A percentile compares a stretch with the other conserved stretches of the same genome.
phyloP scores from a whole-genome alignment of 2,329 filamentous ascomycete species.

The Paradendryphiella salina region DNA sequence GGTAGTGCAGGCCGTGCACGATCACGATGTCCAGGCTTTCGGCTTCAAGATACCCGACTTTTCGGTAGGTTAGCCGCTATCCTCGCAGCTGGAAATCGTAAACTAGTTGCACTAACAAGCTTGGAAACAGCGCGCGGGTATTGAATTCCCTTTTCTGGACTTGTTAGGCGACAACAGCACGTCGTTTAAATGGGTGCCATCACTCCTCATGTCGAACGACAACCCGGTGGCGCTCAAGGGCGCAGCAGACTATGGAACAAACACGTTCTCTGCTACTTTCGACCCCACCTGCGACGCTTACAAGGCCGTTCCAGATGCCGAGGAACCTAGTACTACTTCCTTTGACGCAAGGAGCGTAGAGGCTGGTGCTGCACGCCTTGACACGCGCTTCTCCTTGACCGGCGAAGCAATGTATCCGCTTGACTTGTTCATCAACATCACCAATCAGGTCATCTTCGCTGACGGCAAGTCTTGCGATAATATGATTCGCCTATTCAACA shows the following conservation, averaged over 20 bases:
- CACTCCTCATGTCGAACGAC: conserved; percentile 53
- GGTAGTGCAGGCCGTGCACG: conserved; percentile 54
- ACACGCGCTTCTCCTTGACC: conserved; percentile 20
- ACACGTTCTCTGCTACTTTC: conserved; percentile 50
- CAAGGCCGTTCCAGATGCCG: conserved; percentile 27
- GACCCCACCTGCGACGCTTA: conserved; percentile 58
- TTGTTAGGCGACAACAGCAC: conserved; percentile 55
- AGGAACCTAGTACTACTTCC: conserved; percentile 26
- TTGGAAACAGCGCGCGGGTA: conserved; percentile 51
- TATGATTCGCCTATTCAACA: conserved; percentile 53
- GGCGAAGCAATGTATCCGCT: conserved; percentile 44
- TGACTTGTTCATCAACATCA: conserved; percentile 55
- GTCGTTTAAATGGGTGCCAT: conserved; percentile 57
- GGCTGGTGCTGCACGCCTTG: conserved; percentile 24
- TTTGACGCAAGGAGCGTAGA: conserved; percentile 24
- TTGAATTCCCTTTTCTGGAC: conserved; percentile 62
- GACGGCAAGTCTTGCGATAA: conserved; percentile 51
- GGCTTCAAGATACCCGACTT: conserved; percentile 54
- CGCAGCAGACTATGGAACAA: conserved; percentile 53
- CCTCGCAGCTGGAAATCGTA: neutral
- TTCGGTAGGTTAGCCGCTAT: conserved; percentile 44
- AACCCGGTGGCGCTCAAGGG: conserved; percentile 53
- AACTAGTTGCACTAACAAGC: neutral
- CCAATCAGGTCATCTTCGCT: conserved; percentile 58
- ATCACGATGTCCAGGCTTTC: conserved; percentile 56